These are phyloP conservation scores for Aureobasidium sp. DNA, from an alignment of 2,329 filamentous ascomycete species.

Conservation along the genomic window DNA sequence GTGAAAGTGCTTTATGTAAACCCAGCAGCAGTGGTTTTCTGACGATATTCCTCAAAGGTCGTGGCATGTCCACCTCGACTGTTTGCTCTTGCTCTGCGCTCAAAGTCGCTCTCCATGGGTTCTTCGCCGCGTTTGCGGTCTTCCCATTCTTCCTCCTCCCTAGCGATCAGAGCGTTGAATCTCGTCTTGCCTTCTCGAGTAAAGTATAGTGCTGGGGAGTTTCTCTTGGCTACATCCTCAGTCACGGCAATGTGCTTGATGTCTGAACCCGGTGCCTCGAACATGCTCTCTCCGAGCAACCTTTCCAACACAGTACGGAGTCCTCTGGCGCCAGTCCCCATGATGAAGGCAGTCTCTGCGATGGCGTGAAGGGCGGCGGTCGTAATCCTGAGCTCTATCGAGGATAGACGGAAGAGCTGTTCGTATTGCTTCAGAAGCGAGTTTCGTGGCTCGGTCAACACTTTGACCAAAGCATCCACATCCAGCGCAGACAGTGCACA, in stretches of 20 bases:
- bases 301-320: constrained; percentile 44
- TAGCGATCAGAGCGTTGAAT: constrained; percentile 34
- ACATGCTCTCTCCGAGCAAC: constrained; percentile 41
- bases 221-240: constrained; percentile 38
- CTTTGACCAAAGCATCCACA: constrained; percentile 64
- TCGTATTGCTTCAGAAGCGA: constrained; percentile 83
- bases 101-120: constrained; percentile 24
- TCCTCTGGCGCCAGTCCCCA: constrained; percentile 62
- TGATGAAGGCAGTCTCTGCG: constrained; percentile 60
- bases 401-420: constrained; percentile 75
- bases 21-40: constrained; percentile 33
- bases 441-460: constrained; percentile 88
- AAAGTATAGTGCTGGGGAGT: constrained; percentile 37
- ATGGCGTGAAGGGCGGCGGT: constrained; percentile 73
- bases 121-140: constrained; percentile 27
- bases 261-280: constrained; percentile 40
- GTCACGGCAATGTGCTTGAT: constrained; percentile 42
- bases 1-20: constrained; percentile 18
- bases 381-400: constrained; percentile 74
- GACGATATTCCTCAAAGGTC: constrained; percentile 43
- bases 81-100: constrained; percentile 25
- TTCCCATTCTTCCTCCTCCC: constrained; percentile 43
- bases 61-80: constrained; percentile 25
- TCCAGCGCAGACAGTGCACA: constrained; percentile 75
- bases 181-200: constrained; percentile 32